phyloP scores from a whole-genome alignment of 768 basidiomycete genomes.

The Russula lepida region DNA sequence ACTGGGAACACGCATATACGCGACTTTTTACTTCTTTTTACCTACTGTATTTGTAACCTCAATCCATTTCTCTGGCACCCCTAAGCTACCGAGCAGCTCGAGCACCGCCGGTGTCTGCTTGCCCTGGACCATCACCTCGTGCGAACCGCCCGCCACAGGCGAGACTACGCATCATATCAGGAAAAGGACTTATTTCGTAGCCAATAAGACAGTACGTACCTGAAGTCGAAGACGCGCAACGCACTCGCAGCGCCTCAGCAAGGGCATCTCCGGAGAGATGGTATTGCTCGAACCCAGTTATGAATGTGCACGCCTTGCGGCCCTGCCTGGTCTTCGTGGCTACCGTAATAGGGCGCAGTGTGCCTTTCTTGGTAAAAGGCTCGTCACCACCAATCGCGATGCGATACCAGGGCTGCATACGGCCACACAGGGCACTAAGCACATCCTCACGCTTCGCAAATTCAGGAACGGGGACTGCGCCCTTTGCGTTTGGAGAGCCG shows the following conservation, averaged over 20 bases:
- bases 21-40: background rate
- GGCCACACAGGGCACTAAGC: constrained; percentile 41
- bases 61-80: constrained; percentile 81
- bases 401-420: constrained; percentile 77
- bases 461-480: constrained; percentile 26
- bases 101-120: constrained; percentile 62
- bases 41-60: constrained; percentile 36
- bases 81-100: constrained; percentile 57
- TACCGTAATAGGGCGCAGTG: constrained; percentile 60
- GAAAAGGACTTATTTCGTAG: background rate
- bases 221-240: constrained; percentile 74
- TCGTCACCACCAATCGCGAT: constrained; percentile 48
- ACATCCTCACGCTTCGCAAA: constrained; percentile 65
- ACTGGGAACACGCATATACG: background rate
- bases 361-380: constrained; percentile 61
- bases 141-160: constrained; percentile 45
- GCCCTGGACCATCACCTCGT: constrained; percentile 80
- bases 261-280: constrained; percentile 59
- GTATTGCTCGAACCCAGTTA: constrained; percentile 78
- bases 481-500: constrained; percentile 25
- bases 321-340: constrained; percentile 68
- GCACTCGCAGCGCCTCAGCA: constrained; percentile 67
- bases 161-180: constrained; percentile 37
- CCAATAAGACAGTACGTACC: constrained; percentile 34
- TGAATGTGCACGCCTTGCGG: constrained; percentile 63